Percentiles rank a stretch among this genome's conserved stretches.
These are phyloP conservation scores for Coniella vitis DNA, from an alignment of 2,329 filamentous ascomycete species.

Conservation along the genomic window DNA sequence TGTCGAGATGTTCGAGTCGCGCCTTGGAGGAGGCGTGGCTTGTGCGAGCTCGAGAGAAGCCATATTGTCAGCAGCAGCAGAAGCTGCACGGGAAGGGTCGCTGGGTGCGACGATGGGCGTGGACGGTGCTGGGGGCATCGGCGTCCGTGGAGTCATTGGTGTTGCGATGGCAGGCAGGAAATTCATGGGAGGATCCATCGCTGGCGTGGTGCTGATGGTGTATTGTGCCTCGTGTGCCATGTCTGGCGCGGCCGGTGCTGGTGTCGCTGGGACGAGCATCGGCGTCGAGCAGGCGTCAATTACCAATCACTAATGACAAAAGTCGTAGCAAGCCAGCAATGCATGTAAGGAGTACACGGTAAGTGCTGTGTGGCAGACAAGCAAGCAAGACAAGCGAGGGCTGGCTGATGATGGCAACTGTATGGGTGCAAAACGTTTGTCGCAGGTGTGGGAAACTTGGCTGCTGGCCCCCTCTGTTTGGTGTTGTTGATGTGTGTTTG, in stretches of 20 bases:
- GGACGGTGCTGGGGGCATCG: constrained; percentile 3
- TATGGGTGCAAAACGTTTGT: not conserved
- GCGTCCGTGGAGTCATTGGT: constrained; percentile 3
- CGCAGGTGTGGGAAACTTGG: too few relatives aligned
- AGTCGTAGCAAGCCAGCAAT: too few relatives aligned
- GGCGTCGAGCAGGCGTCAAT: not conserved
- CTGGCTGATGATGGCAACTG: not conserved
- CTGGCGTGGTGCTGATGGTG: not conserved
- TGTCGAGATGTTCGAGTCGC: constrained; percentile 17
- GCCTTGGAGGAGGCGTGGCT: constrained; percentile 29
- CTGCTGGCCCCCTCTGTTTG: not conserved
- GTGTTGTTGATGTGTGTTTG: not conserved
- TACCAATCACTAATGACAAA: not conserved
- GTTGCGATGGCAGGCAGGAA: constrained; percentile 9
- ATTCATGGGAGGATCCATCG: constrained; percentile 11
- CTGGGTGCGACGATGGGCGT: constrained; percentile 4
- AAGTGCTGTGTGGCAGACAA: not conserved
- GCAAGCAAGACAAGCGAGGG: not conserved
- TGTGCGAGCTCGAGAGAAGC: constrained; percentile 51
- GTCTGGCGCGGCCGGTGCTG: too few relatives aligned
- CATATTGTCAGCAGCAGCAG: constrained; percentile 10
- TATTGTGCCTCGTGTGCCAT: not conserved
- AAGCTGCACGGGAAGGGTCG: not conserved
- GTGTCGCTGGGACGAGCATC: too few relatives aligned
- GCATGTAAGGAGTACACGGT: not conserved